Evolutionary conservation across 768 basidiomycete genomes (phyloP).

Genomic region (Termitomyces sp.): DNA sequence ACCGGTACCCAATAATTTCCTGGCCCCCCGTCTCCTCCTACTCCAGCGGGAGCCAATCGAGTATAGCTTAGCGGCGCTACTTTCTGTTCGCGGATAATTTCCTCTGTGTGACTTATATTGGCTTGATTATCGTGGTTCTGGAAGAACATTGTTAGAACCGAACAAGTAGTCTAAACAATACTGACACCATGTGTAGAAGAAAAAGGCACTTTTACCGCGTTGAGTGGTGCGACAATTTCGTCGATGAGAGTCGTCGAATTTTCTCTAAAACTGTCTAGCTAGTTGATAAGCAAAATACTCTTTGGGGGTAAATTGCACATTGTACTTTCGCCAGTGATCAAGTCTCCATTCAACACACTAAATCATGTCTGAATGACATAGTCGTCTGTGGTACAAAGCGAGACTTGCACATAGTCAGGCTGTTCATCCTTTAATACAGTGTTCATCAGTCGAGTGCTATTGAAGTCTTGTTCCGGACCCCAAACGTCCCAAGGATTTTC

Average conservation of each 20-base stretch:
- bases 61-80: slow-evolving; percentile 62
- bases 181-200: slow-evolving; percentile 65
- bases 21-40: slow-evolving; percentile 60
- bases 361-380: background rate
- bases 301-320: background rate
- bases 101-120: slow-evolving; percentile 67
- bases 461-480: slow-evolving; percentile 64
- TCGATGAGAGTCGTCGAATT: slow-evolving; percentile 67
- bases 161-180: background rate
- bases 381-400: background rate
- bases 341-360: slow-evolving; percentile 68
- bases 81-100: slow-evolving; percentile 56
- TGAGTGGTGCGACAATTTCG: slow-evolving; percentile 56
- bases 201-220: slow-evolving; percentile 53
- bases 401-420: slow-evolving; percentile 64
- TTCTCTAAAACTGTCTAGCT: slow-evolving; percentile 55
- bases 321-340: slow-evolving; percentile 68
- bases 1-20: slow-evolving; percentile 81
- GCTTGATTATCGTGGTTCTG: slow-evolving; percentile 72
- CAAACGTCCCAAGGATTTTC: slow-evolving; percentile 69
- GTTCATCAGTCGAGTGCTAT: slow-evolving; percentile 56
- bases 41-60: slow-evolving; percentile 47
- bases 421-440: slow-evolving; percentile 48
- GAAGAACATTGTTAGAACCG: background rate
- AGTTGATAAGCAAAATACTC: background rate